These are phyloP conservation scores for Fusarium continuum DNA, from an alignment of 2,329 filamentous ascomycete genomes.

Conservation along the genomic window DNA sequence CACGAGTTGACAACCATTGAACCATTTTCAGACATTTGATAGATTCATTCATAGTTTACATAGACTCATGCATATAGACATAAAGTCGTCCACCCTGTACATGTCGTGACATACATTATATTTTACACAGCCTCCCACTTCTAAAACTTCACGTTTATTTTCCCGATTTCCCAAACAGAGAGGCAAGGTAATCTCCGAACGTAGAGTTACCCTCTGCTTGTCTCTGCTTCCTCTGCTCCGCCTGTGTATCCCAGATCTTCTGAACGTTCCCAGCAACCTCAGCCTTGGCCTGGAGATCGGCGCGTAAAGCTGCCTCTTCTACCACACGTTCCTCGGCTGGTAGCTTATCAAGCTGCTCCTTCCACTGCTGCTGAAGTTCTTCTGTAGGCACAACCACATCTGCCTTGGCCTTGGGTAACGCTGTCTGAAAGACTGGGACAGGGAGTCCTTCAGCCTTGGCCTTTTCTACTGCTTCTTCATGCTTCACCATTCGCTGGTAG, in stretches of 20 bases:
- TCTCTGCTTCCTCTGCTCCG: constrained; percentile 62
- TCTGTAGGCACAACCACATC: constrained; percentile 48
- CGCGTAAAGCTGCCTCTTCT: constrained; percentile 71
- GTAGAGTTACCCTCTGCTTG: constrained; percentile 47
- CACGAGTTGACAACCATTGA: too few species aligned
- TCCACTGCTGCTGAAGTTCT: constrained; percentile 61
- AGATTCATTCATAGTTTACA: constrained; percentile 1
- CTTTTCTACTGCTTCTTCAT: constrained; percentile 78
- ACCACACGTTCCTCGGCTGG: constrained; percentile 66
- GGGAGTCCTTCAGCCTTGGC: constrained; percentile 70
- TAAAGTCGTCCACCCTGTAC: not conserved
- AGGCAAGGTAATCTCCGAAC: constrained; percentile 44
- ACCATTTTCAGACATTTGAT: too few species aligned
- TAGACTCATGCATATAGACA: not conserved
- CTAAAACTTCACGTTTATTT: constrained; percentile 30
- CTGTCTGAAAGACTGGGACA: constrained; percentile 66
- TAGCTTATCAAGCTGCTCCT: constrained; percentile 66
- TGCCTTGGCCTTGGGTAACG: constrained; percentile 54
- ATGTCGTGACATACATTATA: constrained; percentile 27
- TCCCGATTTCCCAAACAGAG: constrained; percentile 44
- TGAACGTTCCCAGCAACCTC: constrained; percentile 69
- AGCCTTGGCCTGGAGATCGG: constrained; percentile 68
- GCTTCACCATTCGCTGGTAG: constrained; percentile 85
- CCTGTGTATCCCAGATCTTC: constrained; percentile 53
- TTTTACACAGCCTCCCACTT: constrained; percentile 24